Percentiles rank a stretch among this genome's conserved stretches.
These are phyloP conservation scores for Curvularia sp. DNA, from an alignment of 2,329 filamentous ascomycete genomes.

Conservation along the genomic window DNA sequence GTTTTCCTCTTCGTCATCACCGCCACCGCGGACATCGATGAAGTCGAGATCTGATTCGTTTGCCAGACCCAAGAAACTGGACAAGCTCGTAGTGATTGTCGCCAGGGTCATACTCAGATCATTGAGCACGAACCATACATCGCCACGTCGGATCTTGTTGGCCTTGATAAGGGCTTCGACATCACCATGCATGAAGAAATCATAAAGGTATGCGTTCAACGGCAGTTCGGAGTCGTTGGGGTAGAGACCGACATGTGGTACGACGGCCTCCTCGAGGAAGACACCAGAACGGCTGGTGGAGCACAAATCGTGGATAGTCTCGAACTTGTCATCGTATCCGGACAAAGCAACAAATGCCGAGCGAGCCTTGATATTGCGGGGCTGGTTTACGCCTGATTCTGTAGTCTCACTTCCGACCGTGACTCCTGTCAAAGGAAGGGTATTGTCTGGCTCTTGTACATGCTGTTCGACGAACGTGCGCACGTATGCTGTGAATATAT, in stretches of 20 bases:
- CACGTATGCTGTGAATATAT: slow-evolving; percentile 73
- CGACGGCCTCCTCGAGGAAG: slow-evolving; percentile 76
- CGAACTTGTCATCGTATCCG: slow-evolving; percentile 69
- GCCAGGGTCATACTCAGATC: slow-evolving; percentile 70
- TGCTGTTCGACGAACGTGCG: slow-evolving; percentile 73
- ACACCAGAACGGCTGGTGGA: slow-evolving; percentile 69
- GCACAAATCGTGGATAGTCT: slow-evolving; percentile 72
- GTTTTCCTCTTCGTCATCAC: slow-evolving; percentile 59
- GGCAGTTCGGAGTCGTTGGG: slow-evolving; percentile 62
- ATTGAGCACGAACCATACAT: slow-evolving; percentile 77
- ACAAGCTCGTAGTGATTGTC: slow-evolving; percentile 73
- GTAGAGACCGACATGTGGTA: slow-evolving; percentile 71
- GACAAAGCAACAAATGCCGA: slow-evolving; percentile 77
- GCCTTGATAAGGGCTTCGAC: slow-evolving; percentile 65
- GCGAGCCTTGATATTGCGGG: slow-evolving; percentile 58
- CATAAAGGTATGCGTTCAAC: slow-evolving; percentile 73
- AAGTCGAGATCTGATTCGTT: slow-evolving; percentile 57
- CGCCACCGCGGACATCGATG: slow-evolving; percentile 60
- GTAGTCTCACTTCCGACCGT: slow-evolving; percentile 50
- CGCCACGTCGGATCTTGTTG: slow-evolving; percentile 70
- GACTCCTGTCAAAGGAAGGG: slow-evolving; percentile 66
- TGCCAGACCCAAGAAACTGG: slow-evolving; percentile 63
- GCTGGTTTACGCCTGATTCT: slow-evolving; percentile 19
- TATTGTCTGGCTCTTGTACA: slow-evolving; percentile 60
- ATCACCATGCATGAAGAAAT: slow-evolving; percentile 80